Evolutionary conservation across 495 filamentous ascomycete species (phyloP).

Genomic region (Peziza echinospora): DNA sequence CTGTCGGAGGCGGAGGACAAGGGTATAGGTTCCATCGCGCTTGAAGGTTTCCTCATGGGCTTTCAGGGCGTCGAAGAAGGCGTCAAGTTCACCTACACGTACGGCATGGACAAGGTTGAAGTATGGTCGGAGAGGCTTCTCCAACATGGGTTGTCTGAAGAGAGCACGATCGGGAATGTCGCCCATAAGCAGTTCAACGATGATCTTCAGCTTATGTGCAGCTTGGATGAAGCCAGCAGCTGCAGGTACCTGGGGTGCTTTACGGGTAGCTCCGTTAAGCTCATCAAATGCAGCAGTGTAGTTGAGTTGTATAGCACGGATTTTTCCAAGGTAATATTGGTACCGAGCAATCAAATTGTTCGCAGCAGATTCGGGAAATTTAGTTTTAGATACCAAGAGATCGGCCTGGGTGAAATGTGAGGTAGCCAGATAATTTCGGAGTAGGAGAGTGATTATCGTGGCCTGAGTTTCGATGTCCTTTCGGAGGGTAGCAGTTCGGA

Average conservation of each 20-base stretch:
- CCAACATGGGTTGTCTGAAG: slow-evolving; percentile 72
- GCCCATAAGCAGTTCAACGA: slow-evolving; percentile 94
- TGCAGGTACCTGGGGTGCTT: slow-evolving; percentile 71
- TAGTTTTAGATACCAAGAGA: slow-evolving; percentile 78
- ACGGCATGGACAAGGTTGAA: slow-evolving; percentile 84
- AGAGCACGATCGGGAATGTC: slow-evolving; percentile 89
- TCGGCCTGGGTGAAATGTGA: slow-evolving; percentile 96
- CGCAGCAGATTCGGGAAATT: slow-evolving; percentile 76
- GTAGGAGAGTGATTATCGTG: slow-evolving; percentile 76
- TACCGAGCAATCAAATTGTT: slow-evolving; percentile 97
- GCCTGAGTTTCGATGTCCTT: slow-evolving; percentile 95
- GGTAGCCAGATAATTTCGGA: slow-evolving; percentile 88
- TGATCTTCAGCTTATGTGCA: slow-evolving; percentile 76
- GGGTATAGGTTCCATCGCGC: slow-evolving; percentile 81
- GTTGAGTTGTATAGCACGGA: slow-evolving; percentile 83
- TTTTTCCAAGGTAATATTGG: slow-evolving; percentile 86
- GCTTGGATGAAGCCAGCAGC: slow-evolving; percentile 89
- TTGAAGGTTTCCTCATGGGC: slow-evolving; percentile 65
- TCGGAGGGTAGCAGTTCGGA: slow-evolving; percentile 78
- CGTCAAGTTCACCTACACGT: slow-evolving; percentile 79
- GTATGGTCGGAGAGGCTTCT: slow-evolving; percentile 73
- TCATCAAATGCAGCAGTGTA: slow-evolving; percentile 96
- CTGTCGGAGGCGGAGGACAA: slow-evolving; percentile 81
- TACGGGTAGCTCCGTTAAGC: slow-evolving; percentile 73
- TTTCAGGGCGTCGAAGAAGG: slow-evolving; percentile 65